phyloP scores from a whole-genome alignment of 2,329 filamentous ascomycete species.

The Curvularia verruculosa region DNA sequence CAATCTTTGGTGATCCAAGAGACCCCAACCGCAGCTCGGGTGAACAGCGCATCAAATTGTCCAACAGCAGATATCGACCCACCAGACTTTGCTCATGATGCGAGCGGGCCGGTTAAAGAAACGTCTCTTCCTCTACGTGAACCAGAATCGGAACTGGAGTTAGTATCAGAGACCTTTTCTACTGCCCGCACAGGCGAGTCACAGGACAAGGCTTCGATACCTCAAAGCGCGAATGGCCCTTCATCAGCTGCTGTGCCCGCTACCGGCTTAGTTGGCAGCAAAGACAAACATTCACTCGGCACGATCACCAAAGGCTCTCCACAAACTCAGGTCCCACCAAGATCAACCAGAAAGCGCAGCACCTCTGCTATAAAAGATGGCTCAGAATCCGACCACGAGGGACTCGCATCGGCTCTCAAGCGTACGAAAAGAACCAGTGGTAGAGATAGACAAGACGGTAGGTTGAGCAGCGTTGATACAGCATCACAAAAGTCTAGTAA shows the following conservation, averaged over 20 bases:
- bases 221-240: background rate
- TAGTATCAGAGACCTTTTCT: conserved; percentile 16
- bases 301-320: conserved; percentile 7
- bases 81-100: conserved; percentile 2
- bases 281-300: background rate
- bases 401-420: conserved; percentile 19
- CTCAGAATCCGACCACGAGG: background rate
- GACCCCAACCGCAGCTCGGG: conserved; percentile 36
- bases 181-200: conserved; percentile 28
- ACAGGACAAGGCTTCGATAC: conserved; percentile 1
- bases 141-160: background rate
- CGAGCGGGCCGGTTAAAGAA: background rate
- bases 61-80: conserved; percentile 2
- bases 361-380: conserved; percentile 11
- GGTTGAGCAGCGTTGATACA: conserved; percentile 15
- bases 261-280: background rate
- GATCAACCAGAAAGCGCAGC: conserved; percentile 21
- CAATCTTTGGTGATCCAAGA: conserved; percentile 41
- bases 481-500: conserved; percentile 11
- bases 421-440: conserved; percentile 21
- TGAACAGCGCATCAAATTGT: conserved; percentile 7
- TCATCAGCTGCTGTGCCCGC: background rate
- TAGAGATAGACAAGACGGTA: conserved; percentile 18
- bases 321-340: conserved; percentile 14
- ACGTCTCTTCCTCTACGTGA: conserved; percentile 2